These are phyloP conservation scores for Saccharomyces hybrid DNA, from an alignment of 1,139 yeast genomes.

Conservation along the genomic window DNA sequence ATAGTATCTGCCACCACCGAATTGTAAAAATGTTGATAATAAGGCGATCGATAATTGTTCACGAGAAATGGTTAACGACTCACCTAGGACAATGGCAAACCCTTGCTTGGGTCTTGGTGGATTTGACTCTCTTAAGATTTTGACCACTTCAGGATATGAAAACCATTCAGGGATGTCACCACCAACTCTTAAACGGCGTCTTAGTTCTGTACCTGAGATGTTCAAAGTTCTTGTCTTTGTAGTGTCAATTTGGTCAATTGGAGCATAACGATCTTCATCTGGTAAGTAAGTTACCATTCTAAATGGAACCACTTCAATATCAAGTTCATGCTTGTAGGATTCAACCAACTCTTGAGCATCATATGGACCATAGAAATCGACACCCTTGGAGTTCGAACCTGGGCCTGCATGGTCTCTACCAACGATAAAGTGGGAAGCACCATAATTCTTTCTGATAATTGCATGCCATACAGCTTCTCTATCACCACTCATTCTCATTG, in stretches of 20 bases:
- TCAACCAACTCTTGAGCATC: constrained; percentile 92
- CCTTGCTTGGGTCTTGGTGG: constrained; percentile 92
- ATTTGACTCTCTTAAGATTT: constrained; percentile 82
- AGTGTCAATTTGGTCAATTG: constrained; percentile 82
- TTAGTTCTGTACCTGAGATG: constrained; percentile 90
- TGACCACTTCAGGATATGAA: constrained; percentile 93
- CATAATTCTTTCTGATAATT: constrained; percentile 89
- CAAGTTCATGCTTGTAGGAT: constrained; percentile 65
- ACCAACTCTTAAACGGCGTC: constrained; percentile 82
- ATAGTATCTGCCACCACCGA: constrained; percentile 78
- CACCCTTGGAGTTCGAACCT: constrained; percentile 87
- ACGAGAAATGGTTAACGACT: constrained; percentile 30
- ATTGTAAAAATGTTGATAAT: constrained; percentile 85
- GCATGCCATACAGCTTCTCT: constrained; percentile 99
- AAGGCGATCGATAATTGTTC: constrained; percentile 71
- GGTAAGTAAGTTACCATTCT: constrained; percentile 96
- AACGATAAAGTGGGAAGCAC: constrained; percentile 94
- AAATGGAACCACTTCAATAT: constrained; percentile 88
- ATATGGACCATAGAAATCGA: constrained; percentile 92
- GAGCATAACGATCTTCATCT: constrained; percentile 91
- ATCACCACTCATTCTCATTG: constrained; percentile 99
- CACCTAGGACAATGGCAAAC: constrained; percentile 55
- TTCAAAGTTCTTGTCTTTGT: constrained; percentile 72
- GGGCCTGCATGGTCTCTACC: constrained; percentile 99
- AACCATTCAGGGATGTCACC: constrained; percentile 92